Conservation (phyloP, 202 grass and related monocot species). For the Cymbopogon flexuosus region DNA sequence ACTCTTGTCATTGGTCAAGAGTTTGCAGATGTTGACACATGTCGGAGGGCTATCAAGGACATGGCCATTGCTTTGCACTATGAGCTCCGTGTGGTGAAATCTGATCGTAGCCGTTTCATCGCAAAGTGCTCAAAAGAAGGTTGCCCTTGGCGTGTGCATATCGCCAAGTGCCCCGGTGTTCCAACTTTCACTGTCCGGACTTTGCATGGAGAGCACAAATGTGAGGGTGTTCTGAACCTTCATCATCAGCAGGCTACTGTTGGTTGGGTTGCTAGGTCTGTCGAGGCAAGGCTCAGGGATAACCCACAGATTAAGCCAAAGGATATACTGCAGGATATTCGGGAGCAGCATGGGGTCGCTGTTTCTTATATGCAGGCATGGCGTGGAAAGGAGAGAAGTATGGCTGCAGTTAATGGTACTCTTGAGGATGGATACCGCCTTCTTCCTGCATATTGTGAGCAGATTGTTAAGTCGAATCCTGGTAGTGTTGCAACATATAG, state of each 20-base stretch:
- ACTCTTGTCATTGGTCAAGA: slow-evolving; percentile 79
- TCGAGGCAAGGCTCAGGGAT: slow-evolving; percentile 78
- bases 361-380: slow-evolving; percentile 99
- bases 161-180: slow-evolving; percentile 71
- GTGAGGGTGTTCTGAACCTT: slow-evolving; percentile 68
- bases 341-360: slow-evolving; percentile 84
- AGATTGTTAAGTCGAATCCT: slow-evolving; percentile 73
- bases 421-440: slow-evolving; percentile 90
- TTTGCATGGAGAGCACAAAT: slow-evolving; percentile 81
- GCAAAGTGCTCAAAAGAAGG: slow-evolving; percentile 84
- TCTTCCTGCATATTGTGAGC: slow-evolving; percentile 89
- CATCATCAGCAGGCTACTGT: slow-evolving; percentile 97
- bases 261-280: slow-evolving; percentile 88
- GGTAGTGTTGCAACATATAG: slow-evolving; percentile 72
- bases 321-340: slow-evolving; percentile 95
- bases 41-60: slow-evolving; percentile 74
- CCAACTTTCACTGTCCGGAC: slow-evolving; percentile 81
- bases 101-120: slow-evolving; percentile 88
- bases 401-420: slow-evolving; percentile 89
- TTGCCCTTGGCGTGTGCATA: slow-evolving; percentile 86
- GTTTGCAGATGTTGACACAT: slow-evolving; percentile 75
- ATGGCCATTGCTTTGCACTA: slow-evolving; percentile 96
- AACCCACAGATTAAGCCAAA: slow-evolving; percentile 95
- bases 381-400: slow-evolving; percentile 94
- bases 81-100: slow-evolving; percentile 86